Conservation (phyloP, 108 stramenopile genomes). For the Nannochloropsis oceanica region DNA sequence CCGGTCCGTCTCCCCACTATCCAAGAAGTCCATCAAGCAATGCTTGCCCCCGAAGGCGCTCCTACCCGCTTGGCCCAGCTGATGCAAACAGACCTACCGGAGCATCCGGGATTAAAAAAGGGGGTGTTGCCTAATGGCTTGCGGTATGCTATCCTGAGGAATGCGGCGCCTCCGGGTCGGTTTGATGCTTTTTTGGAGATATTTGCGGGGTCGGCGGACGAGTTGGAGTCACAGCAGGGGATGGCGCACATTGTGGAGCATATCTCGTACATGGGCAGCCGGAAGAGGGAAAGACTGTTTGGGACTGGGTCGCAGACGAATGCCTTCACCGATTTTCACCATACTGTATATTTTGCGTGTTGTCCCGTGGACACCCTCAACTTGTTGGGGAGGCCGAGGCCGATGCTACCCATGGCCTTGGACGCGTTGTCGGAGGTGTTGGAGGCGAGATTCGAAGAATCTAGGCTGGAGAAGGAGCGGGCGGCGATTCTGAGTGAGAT, state of each 20-base stretch:
- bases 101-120: background rate
- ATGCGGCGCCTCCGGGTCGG: conserved; percentile 70
- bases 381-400: conserved; percentile 13
- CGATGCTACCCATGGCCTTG: conserved; percentile 86
- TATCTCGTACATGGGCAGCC: conserved; percentile 93
- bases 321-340: conserved; percentile 97
- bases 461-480: conserved; percentile 86
- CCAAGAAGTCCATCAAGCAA: background rate
- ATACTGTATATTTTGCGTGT: conserved; percentile 92
- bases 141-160: conserved; percentile 77
- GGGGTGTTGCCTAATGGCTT: conserved; percentile 65
- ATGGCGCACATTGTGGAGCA: conserved; percentile 96
- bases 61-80: background rate
- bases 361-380: conserved; percentile 50
- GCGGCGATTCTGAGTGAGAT: conserved; percentile 85
- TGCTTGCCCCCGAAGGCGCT: background rate
- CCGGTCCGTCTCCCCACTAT: background rate
- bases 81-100: background rate
- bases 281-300: conserved; percentile 82
- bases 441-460: conserved; percentile 72
- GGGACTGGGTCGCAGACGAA: conserved; percentile 88
- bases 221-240: conserved; percentile 81
- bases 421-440: conserved; percentile 89
- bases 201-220: conserved; percentile 47
- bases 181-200: conserved; percentile 89